phyloP scores from a whole-genome alignment of 495 filamentous ascomycete genomes.

The Penicillium cosmopolitanum region DNA sequence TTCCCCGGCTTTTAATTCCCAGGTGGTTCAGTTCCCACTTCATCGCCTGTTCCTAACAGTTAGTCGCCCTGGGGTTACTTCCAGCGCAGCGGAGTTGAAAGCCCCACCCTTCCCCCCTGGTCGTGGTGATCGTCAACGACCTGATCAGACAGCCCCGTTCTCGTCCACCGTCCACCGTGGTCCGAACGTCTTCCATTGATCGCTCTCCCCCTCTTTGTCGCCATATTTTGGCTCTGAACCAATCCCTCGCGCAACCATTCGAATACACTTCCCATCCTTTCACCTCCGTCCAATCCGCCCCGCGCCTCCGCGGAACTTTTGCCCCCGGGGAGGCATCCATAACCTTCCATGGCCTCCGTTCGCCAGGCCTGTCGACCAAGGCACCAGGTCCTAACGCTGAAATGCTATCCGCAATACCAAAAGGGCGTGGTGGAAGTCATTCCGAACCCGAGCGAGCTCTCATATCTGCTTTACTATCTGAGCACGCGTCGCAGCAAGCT shows the following conservation, averaged over 20 bases:
- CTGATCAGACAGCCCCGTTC: conserved; percentile 35
- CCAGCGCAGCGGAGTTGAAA: conserved; percentile 1
- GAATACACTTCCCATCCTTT: not conserved
- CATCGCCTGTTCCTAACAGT: conserved; percentile 7
- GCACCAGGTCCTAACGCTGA: conserved; percentile 89
- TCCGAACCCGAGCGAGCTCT: conserved; percentile 91
- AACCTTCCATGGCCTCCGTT: conserved; percentile 56
- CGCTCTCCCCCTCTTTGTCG: conserved; percentile 19
- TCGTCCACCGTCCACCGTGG: conserved; percentile 30
- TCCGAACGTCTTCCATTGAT: conserved; percentile 15
- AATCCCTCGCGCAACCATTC: not conserved
- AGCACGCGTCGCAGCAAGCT: conserved; percentile 91
- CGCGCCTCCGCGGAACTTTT: conserved; percentile 7
- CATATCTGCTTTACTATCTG: conserved; percentile 93
- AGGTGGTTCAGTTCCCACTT: not conserved
- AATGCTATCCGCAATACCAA: conserved; percentile 88
- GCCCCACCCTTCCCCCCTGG: conserved; percentile 28
- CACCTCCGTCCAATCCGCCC: not conserved
- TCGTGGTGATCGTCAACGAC: conserved; percentile 33
- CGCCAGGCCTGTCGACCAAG: conserved; percentile 77
- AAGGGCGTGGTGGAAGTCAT: conserved; percentile 89
- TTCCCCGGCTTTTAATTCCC: not conserved
- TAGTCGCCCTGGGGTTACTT: not conserved
- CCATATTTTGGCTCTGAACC: conserved; percentile 8
- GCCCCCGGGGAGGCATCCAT: conserved; percentile 15